Percentiles rank a stretch among this genome's conserved stretches.
These are phyloP conservation scores for Luvunga scandens DNA, from an alignment of 345 rosid species.

Conservation along the genomic window DNA sequence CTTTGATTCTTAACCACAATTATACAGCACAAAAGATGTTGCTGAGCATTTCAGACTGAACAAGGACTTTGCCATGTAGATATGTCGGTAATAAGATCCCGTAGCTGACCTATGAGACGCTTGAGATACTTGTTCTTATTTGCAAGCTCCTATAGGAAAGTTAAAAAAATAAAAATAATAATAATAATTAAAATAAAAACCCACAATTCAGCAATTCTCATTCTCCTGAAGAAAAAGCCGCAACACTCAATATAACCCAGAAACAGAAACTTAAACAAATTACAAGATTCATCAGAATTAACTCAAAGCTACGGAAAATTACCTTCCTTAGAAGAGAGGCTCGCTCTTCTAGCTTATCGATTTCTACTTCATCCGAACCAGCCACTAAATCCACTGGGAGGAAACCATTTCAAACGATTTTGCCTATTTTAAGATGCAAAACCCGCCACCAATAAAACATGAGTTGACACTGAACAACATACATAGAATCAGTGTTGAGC, in stretches of 20 bases:
- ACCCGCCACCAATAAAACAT: background rate
- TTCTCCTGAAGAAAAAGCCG: background rate
- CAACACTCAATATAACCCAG: background rate
- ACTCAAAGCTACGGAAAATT: background rate
- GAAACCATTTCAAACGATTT: slow-evolving; percentile 50
- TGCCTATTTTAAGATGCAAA: slow-evolving; percentile 37
- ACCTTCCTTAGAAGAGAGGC: slow-evolving; percentile 80
- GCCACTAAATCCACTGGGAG: slow-evolving; percentile 30
- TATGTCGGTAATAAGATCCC: slow-evolving; percentile 69
- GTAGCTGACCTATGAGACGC: slow-evolving; percentile 75
- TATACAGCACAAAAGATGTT: background rate
- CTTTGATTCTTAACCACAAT: slow-evolving; percentile 1
- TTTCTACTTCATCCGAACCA: slow-evolving; percentile 55
- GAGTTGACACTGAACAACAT: background rate
- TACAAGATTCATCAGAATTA: background rate
- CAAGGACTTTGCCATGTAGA: slow-evolving; percentile 96
- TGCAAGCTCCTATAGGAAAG: slow-evolving; percentile 61
- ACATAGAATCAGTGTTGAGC: too few species aligned
- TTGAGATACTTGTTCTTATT: slow-evolving; percentile 70
- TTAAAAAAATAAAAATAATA: too few species aligned
- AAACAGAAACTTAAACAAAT: background rate
- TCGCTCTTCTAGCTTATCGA: slow-evolving; percentile 67
- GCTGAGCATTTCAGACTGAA: slow-evolving; percentile 35
- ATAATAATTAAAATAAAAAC: too few species aligned
- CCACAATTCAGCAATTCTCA: background rate